phyloP scores from a whole-genome alignment of 2,329 filamentous ascomycete genomes.

The Colletotrichum cereale region DNA sequence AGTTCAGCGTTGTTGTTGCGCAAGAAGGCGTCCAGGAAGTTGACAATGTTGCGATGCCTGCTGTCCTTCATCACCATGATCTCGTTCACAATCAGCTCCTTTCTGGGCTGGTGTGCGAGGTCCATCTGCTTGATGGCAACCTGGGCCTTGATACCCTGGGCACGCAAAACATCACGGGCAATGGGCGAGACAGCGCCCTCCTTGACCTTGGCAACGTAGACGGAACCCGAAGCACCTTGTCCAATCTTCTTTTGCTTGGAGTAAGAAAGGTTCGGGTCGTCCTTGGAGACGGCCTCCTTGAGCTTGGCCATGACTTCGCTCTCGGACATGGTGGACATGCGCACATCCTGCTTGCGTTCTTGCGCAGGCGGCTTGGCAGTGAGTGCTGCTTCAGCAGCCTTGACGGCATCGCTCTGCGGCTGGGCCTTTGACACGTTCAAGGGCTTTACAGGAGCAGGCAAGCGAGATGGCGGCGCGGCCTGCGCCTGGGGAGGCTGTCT shows the following conservation, averaged over 20 bases:
- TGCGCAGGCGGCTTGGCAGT: slow-evolving; percentile 81
- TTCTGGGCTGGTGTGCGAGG: slow-evolving; percentile 93
- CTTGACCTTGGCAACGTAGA: slow-evolving; percentile 97
- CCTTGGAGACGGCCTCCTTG: slow-evolving; percentile 93
- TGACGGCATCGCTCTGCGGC: slow-evolving; percentile 76
- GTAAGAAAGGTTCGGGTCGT: slow-evolving; percentile 94
- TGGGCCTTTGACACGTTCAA: slow-evolving; percentile 81
- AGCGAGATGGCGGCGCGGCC: slow-evolving; percentile 55
- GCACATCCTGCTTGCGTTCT: slow-evolving; percentile 89
- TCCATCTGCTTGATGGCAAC: slow-evolving; percentile 99
- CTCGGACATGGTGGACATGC: slow-evolving; percentile 99
- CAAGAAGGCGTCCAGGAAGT: slow-evolving; percentile 96
- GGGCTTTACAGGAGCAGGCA: slow-evolving; percentile 79
- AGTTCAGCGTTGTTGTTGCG: slow-evolving; percentile 94
- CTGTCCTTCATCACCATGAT: slow-evolving; percentile 99
- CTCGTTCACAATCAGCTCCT: slow-evolving; percentile 98
- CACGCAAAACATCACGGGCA: slow-evolving; percentile 82
- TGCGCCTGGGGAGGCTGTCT: slow-evolving; percentile 51
- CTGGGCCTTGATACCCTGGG: slow-evolving; percentile 84
- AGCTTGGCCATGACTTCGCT: slow-evolving; percentile 97
- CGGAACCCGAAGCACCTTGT: slow-evolving; percentile 96
- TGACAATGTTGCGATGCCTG: slow-evolving; percentile 98
- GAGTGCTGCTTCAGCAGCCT: slow-evolving; percentile 89
- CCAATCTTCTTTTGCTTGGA: slow-evolving; percentile 99
- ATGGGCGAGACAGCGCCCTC: slow-evolving; percentile 85